Base-by-base conservation (phyloP, 495 filamentous ascomycete species). In the Durotheca rogersii region DNA sequence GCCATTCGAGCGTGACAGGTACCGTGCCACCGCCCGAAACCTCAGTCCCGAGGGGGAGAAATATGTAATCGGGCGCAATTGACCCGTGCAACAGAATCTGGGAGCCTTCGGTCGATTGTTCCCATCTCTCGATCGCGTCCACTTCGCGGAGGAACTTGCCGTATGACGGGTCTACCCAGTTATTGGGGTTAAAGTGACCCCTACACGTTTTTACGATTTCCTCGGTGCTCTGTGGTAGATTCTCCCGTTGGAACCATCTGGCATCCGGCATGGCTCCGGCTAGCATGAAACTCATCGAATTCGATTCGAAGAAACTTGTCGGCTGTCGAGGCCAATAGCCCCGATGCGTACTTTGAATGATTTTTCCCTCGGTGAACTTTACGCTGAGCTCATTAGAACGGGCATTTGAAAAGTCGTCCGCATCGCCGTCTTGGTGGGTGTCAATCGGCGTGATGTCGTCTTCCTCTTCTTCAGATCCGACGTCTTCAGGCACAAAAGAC, bases 121-220 rank as follows among this genome's bases (percentile, higher is more conserved):
- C 73, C 72, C 72, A 76, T 5, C 34, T 58, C 15, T 59, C 56
- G 41, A 67, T 69, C n/a, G 59, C 59, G 29, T 67, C 59, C 16
- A 74, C 59, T 21, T 64, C 25, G 18, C 54, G 47, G 37, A 64
- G 57, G 42, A 73, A 73, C 17, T 54, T 64, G 7, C 65, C 68
- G 44, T 68, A 76, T 2, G 53, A 51, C 6, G 58, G 62, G 40
- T 76, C 72, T 10, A 48, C 51, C 67, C 69, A 72, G 25, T 40
- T 58, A 2, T 54, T 61, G 2, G 60, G 52, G 31, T 61, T 53
- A 7, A 48, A 35, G 18, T 25, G 51, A 2, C 50, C 52, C 12
- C 32, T 42, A 30, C 45, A 16, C 11, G 35, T 58, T 21, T 58
- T 56, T 0, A 52, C 55, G 44, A 74, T 71, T 12, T 71, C 68